Evolutionary conservation across 176 grass and related monocot species (phyloP).

Genomic region (Cocos nucifera): DNA sequence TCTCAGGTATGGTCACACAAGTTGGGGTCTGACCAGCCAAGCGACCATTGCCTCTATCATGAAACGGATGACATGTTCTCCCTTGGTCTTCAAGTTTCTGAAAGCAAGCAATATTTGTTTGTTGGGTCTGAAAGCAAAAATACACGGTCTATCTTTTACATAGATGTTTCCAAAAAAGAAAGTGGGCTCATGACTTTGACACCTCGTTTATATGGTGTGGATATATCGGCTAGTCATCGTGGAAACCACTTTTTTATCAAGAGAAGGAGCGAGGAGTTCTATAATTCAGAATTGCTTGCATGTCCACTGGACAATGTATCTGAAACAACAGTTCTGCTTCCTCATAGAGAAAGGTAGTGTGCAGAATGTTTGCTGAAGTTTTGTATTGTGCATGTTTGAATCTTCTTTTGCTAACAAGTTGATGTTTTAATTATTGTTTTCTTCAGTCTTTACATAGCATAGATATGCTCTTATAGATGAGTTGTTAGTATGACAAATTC

Average conservation of each 20-base stretch:
- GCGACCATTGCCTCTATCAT: constrained; percentile 67
- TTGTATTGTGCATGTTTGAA: background rate
- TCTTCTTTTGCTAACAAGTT: too few species aligned
- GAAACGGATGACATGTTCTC: constrained; percentile 81
- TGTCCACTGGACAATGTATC: constrained; percentile 76
- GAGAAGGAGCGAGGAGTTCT: constrained; percentile 72
- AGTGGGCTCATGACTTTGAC: constrained; percentile 64
- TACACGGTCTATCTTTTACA: constrained; percentile 60
- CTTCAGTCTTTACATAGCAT: too few species aligned
- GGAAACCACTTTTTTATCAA: constrained; percentile 84
- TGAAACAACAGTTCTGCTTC: constrained; percentile 61
- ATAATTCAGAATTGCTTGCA: constrained; percentile 81
- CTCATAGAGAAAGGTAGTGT: constrained; percentile 87
- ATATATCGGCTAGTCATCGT: constrained; percentile 67
- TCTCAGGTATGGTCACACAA: constrained; percentile 73
- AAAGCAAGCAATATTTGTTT: constrained; percentile 92
- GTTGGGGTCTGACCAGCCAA: constrained; percentile 62
- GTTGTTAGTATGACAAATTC: too few species aligned
- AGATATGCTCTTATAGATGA: too few species aligned
- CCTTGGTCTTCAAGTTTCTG: constrained; percentile 56
- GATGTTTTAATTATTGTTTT: too few species aligned
- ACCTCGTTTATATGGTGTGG: constrained; percentile 57
- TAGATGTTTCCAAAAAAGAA: constrained; percentile 48
- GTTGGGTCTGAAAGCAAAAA: constrained; percentile 85
- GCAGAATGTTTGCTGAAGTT: background rate